Conservation (phyloP, 805 yeast species). For the Metschnikowia cerradonensis region DNA sequence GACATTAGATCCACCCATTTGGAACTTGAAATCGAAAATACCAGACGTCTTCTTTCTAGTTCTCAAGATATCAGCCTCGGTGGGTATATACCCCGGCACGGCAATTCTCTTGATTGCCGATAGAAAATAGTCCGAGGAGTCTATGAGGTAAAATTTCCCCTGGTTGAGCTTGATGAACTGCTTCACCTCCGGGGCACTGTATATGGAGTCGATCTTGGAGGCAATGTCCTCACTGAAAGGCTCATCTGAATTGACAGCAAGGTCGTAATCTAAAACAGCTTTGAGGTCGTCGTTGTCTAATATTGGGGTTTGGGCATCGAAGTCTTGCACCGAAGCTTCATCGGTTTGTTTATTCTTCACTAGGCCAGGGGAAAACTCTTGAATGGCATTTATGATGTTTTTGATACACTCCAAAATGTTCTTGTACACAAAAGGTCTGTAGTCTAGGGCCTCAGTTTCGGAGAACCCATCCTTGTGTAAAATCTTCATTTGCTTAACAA, state of each 20-base stretch:
- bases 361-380: conserved; percentile 44
- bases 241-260: conserved; percentile 51
- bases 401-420: conserved; percentile 76
- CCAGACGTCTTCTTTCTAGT: conserved; percentile 93
- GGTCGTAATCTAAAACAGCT: conserved; percentile 42
- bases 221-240: conserved; percentile 50
- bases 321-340: conserved; percentile 6
- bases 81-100: conserved; percentile 60
- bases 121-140: conserved; percentile 77
- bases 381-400: conserved; percentile 63
- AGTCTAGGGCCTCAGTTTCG: conserved; percentile 66
- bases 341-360: conserved; percentile 18
- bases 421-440: conserved; percentile 73
- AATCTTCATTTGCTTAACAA: conserved; percentile 77
- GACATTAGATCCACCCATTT: conserved; percentile 54
- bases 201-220: conserved; percentile 45
- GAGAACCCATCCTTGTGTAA: conserved; percentile 69
- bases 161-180: conserved; percentile 55
- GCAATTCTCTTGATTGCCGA: conserved; percentile 62
- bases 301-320: conserved; percentile 15
- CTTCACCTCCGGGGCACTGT: conserved; percentile 56
- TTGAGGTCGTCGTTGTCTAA: conserved; percentile 39
- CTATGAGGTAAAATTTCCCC: conserved; percentile 76
- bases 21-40: conserved; percentile 76
- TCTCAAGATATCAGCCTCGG: conserved; percentile 71